Evolutionary conservation across 169 alveolate species (phyloP).

Genomic region (Cryptosporidium sp.): DNA sequence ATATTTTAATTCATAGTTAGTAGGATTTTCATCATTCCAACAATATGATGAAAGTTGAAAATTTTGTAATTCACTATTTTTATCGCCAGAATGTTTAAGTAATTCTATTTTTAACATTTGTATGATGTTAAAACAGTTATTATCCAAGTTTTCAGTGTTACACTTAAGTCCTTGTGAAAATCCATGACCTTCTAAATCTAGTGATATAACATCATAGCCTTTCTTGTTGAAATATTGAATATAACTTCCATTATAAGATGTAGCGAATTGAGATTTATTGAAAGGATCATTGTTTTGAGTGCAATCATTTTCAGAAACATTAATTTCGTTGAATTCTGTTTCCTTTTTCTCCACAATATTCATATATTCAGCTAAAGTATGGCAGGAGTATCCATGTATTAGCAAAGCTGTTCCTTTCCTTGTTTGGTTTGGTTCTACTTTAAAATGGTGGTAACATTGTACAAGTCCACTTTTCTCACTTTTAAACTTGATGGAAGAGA

Average conservation of each 20-base stretch:
- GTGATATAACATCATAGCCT: slow-evolving; percentile 65
- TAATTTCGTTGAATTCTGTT: not conserved
- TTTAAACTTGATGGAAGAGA: slow-evolving; percentile 25
- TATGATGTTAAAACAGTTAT: slow-evolving; percentile 31
- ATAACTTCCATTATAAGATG: slow-evolving; percentile 57
- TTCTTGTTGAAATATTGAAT: slow-evolving; percentile 43
- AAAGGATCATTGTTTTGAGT: not conserved
- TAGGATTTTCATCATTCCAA: slow-evolving; percentile 18
- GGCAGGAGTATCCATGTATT: slow-evolving; percentile 70
- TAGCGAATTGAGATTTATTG: not conserved
- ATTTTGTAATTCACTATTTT: not conserved
- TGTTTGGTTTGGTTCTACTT: not conserved
- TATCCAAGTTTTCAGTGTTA: slow-evolving; percentile 51
- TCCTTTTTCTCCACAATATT: slow-evolving; percentile 27
- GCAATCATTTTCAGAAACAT: not conserved
- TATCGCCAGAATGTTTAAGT: not conserved
- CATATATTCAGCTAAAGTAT: slow-evolving; percentile 44
- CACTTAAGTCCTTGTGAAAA: slow-evolving; percentile 62
- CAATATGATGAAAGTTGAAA: slow-evolving; percentile 7
- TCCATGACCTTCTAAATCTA: slow-evolving; percentile 72
- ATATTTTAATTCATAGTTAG: not conserved
- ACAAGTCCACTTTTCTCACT: slow-evolving; percentile 35
- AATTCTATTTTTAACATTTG: slow-evolving; percentile 55
- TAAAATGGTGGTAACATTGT: slow-evolving; percentile 37
- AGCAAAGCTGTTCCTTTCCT: slow-evolving; percentile 64